phyloP scores from a whole-genome alignment of 2,329 filamentous ascomycete species.

The Acephala macrosclerotiorum region DNA sequence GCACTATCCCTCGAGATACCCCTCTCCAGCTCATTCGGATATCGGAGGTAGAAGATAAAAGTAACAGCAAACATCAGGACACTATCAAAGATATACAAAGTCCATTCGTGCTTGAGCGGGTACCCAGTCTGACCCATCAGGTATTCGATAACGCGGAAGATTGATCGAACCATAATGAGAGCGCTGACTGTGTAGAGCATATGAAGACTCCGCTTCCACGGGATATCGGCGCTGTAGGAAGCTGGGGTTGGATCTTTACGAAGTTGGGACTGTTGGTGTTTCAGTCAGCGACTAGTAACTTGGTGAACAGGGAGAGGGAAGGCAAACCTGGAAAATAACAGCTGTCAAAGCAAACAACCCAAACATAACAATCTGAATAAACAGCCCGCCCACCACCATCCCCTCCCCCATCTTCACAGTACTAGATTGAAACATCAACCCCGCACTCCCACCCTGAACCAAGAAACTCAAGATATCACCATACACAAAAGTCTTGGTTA shows the following conservation, averaged over 20 bases:
- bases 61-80: constrained; percentile 47
- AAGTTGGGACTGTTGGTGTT: neutral
- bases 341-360: constrained; percentile 60
- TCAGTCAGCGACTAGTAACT: too few species aligned
- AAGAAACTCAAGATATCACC: constrained; percentile 61
- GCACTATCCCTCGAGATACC: neutral
- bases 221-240: constrained; percentile 9
- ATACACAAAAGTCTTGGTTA: constrained; percentile 61
- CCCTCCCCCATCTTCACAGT: constrained; percentile 50
- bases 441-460: constrained; percentile 51
- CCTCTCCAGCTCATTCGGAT: constrained; percentile 18
- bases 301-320: constrained; percentile 30
- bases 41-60: constrained; percentile 41
- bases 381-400: constrained; percentile 62
- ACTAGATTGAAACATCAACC: constrained; percentile 42
- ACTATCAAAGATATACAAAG: constrained; percentile 53
- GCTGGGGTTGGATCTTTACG: neutral
- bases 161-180: constrained; percentile 54
- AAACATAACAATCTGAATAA: constrained; percentile 66
- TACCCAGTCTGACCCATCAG: constrained; percentile 49
- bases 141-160: constrained; percentile 58
- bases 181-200: constrained; percentile 51
- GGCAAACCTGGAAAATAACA: constrained; percentile 33
- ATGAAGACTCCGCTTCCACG: constrained; percentile 48
- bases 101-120: constrained; percentile 47